Conservation (phyloP, 2,329 filamentous ascomycete species). For the Byssochlamys sp. region DNA sequence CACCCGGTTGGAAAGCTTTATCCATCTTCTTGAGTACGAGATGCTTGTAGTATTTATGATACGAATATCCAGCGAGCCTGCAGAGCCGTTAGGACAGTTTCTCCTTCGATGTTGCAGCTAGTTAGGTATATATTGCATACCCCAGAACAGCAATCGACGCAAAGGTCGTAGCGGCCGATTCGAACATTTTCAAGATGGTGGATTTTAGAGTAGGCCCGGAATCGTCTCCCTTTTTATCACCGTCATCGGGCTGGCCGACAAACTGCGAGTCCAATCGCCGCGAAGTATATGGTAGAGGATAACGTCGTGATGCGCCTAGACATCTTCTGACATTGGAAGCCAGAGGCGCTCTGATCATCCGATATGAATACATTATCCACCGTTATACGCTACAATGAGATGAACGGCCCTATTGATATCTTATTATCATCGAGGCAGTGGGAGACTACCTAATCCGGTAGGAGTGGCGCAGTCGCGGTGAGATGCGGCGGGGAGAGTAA, state of each 20-base stretch:
- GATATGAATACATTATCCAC: not conserved
- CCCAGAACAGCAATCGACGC: constrained; percentile 65
- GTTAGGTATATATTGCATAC: constrained; percentile 43
- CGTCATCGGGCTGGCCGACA: constrained; percentile 18
- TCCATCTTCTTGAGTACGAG: constrained; percentile 87
- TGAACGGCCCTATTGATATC: not conserved
- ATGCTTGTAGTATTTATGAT: constrained; percentile 79
- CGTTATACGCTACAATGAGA: not conserved
- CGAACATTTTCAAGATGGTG: constrained; percentile 54
- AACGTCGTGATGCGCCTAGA: not conserved
- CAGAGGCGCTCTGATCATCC: not conserved
- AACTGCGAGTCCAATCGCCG: constrained; percentile 17
- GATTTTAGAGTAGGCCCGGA: constrained; percentile 23
- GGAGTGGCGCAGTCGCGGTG: not conserved
- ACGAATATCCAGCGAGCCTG: constrained; percentile 59
- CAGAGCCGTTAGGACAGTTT: constrained; percentile 5
- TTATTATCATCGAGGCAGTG: not conserved
- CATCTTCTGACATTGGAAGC: not conserved
- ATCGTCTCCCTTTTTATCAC: constrained; percentile 12
- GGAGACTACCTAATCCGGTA: not conserved
- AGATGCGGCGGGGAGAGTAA: not conserved
- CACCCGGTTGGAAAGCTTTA: constrained; percentile 81
- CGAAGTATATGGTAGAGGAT: not conserved
- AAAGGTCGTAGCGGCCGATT: constrained; percentile 65
- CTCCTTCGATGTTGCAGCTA: constrained; percentile 3